These are phyloP conservation scores for Tylopilus sp. DNA, from an alignment of 768 basidiomycete genomes.

Conservation along the genomic window DNA sequence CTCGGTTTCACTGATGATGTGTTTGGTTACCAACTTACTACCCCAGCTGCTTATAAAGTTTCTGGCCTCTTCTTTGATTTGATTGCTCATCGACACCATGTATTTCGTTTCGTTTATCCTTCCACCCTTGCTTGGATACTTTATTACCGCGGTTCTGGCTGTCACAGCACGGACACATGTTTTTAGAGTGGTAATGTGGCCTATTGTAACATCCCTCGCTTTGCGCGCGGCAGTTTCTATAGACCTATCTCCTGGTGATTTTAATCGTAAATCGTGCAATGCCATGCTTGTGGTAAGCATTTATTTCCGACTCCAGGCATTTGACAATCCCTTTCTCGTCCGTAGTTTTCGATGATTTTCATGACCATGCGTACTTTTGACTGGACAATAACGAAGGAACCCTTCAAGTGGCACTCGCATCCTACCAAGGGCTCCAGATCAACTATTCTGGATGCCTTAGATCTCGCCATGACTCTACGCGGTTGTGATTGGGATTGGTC, in stretches of 20 bases:
- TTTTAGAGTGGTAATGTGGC: not conserved
- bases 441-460: not conserved
- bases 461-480: not conserved
- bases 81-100: not conserved
- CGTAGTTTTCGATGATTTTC: not conserved
- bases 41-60: not conserved
- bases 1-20: not conserved
- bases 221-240: not conserved
- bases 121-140: not conserved
- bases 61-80: too few relatives aligned
- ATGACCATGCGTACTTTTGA: not conserved
- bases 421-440: not conserved
- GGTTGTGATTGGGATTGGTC: not conserved
- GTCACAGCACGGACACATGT: not conserved
- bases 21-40: not conserved
- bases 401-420: not conserved
- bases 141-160: not conserved
- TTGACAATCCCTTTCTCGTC: not conserved
- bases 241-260: not conserved
- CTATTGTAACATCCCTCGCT: not conserved
- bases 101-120: not conserved
- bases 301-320: not conserved
- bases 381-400: not conserved
- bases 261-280: not conserved
- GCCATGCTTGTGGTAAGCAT: not conserved